Percentiles rank a stretch among this genome's conserved stretches.
Evolutionary conservation across 805 yeast genomes (phyloP).

Genomic region (Zygosaccharomyces pseudorouxii): DNA sequence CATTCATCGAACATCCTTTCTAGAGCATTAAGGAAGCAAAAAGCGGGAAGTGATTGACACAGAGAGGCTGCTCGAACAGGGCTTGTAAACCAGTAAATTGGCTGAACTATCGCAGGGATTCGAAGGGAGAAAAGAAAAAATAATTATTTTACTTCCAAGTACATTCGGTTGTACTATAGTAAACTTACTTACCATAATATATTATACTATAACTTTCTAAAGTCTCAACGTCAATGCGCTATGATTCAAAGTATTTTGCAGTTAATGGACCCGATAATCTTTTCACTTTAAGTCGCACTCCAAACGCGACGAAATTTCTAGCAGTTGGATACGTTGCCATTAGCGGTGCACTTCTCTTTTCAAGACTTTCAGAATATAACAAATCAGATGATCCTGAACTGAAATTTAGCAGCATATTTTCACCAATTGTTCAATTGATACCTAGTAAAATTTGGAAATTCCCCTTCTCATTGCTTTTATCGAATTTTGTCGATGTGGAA

Average conservation of each 20-base stretch:
- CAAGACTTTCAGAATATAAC: constrained; percentile 40
- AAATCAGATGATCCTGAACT: constrained; percentile 19
- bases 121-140: neutral
- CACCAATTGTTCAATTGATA: constrained; percentile 60
- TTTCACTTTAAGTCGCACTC: constrained; percentile 29
- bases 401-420: constrained; percentile 41
- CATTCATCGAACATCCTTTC: no score
- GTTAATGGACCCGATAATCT: constrained; percentile 21
- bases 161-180: no score
- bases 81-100: neutral
- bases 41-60: neutral
- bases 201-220: neutral
- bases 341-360: constrained; percentile 40
- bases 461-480: constrained; percentile 62
- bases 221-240: constrained; percentile 13
- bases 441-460: constrained; percentile 51
- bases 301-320: constrained; percentile 46
- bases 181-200: neutral
- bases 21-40: neutral
- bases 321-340: constrained; percentile 38
- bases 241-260: constrained; percentile 17
- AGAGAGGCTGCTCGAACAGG: neutral
- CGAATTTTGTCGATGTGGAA: constrained; percentile 61
- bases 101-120: neutral
- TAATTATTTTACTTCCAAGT: no score